Percentiles rank a stretch among this genome's conserved stretches.
Conservation (phyloP, 768 basidiomycete species). For the Tulasnella sp. region DNA sequence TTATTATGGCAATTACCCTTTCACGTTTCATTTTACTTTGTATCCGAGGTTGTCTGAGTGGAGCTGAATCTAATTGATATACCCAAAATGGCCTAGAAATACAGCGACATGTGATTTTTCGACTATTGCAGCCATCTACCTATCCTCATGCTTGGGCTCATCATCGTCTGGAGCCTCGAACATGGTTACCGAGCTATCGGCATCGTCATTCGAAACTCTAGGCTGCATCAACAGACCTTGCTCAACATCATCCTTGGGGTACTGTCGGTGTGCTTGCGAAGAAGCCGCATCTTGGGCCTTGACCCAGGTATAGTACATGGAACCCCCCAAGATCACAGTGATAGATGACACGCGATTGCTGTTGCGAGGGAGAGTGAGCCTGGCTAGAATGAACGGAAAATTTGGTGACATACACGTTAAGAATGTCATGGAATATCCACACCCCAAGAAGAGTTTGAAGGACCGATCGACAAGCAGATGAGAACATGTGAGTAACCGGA, state of each 20-base stretch:
- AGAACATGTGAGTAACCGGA: slow-evolving; percentile 86
- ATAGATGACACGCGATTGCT: slow-evolving; percentile 70
- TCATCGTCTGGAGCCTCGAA: slow-evolving; percentile 25
- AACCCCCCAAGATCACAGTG: slow-evolving; percentile 66
- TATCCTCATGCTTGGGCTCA: neutral
- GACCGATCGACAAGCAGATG: slow-evolving; percentile 77
- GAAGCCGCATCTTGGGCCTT: slow-evolving; percentile 39
- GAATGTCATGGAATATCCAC: slow-evolving; percentile 71
- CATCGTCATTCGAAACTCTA: slow-evolving; percentile 18
- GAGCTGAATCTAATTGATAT: neutral
- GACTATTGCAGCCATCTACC: neutral
- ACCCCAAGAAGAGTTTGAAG: slow-evolving; percentile 82
- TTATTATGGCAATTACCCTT: neutral
- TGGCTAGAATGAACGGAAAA: neutral
- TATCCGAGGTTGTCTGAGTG: neutral
- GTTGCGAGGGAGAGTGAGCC: slow-evolving; percentile 34
- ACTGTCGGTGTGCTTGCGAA: neutral
- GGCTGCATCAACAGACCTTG: slow-evolving; percentile 21
- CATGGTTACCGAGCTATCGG: slow-evolving; percentile 13
- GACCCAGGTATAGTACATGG: slow-evolving; percentile 70
- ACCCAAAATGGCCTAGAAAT: neutral
- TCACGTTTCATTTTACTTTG: neutral
- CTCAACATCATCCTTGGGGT: slow-evolving; percentile 23
- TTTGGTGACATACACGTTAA: slow-evolving; percentile 63
- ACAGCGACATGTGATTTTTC: neutral